A percentile compares a stretch with the other conserved stretches of the same genome.
Evolutionary conservation across 2,329 filamentous ascomycete species (phyloP).

Genomic region (Pseudocercospora crystallina): DNA sequence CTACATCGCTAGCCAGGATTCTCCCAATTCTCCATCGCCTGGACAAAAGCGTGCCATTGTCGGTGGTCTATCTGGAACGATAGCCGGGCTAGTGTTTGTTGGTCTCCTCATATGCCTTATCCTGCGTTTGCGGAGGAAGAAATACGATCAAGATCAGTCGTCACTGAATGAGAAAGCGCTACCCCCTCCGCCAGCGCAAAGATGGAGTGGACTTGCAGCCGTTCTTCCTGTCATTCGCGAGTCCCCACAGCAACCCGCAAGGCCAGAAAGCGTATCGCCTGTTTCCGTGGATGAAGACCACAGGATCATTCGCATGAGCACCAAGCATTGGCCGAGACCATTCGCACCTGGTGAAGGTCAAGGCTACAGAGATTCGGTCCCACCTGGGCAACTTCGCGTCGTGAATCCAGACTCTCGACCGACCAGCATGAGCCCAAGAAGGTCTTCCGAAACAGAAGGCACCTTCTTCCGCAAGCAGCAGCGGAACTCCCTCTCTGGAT

Average conservation of each 20-base stretch:
- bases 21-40: background rate
- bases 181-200: constrained; percentile 11
- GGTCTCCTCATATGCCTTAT: constrained; percentile 29
- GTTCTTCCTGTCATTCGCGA: constrained; percentile 9
- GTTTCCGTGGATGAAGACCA: constrained; percentile 34
- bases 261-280: constrained; percentile 18
- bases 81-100: constrained; percentile 31
- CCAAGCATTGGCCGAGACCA: constrained; percentile 35
- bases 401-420: constrained; percentile 36
- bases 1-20: too few species aligned
- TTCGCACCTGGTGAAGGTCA: constrained; percentile 34
- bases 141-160: constrained; percentile 12
- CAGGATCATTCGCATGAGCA: constrained; percentile 35
- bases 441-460: constrained; percentile 18
- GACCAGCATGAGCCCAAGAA: constrained; percentile 22
- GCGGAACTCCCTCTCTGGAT: constrained; percentile 23
- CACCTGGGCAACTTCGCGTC: constrained; percentile 31
- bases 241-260: constrained; percentile 18
- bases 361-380: constrained; percentile 32
- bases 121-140: constrained; percentile 25
- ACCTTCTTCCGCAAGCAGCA: constrained; percentile 26
- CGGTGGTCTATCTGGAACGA: constrained; percentile 33
- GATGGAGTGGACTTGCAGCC: constrained; percentile 1
- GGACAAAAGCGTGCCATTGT: constrained; percentile 30
- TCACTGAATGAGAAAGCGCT: constrained; percentile 13